These are phyloP conservation scores for Lolium rigidum DNA, from an alignment of 176 grass and related monocot species.

Conservation along the genomic window DNA sequence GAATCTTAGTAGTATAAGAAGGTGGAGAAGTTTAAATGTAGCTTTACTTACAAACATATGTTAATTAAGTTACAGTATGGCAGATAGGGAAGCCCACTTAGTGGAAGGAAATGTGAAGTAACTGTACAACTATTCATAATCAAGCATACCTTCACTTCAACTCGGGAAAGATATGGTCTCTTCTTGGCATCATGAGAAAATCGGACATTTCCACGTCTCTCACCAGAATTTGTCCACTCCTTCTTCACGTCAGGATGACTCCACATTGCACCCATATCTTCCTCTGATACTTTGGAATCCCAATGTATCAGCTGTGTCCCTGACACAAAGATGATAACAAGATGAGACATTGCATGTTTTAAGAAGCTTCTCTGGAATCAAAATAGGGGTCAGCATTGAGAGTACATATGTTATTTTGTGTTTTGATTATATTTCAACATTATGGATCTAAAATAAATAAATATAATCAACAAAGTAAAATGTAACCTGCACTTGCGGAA, in stretches of 20 bases:
- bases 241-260: conserved; percentile 74
- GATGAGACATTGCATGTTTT: conserved; percentile 18
- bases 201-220: conserved; percentile 80
- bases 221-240: conserved; percentile 93
- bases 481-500: conserved; percentile 63
- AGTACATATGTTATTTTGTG: conserved; percentile 25
- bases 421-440: neutral
- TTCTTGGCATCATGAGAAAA: conserved; percentile 88
- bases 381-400: neutral
- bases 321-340: conserved; percentile 45
- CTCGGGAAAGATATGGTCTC: conserved; percentile 94
- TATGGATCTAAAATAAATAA: neutral
- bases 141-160: conserved; percentile 89
- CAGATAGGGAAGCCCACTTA: conserved; percentile 1
- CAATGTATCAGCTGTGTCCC: conserved; percentile 74
- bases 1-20: conserved; percentile 20
- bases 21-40: neutral
- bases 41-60: conserved; percentile 29
- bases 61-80: conserved; percentile 17
- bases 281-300: conserved; percentile 79
- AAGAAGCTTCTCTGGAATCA: conserved; percentile 20
- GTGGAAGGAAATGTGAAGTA: conserved; percentile 22
- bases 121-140: conserved; percentile 18
- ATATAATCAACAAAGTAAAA: conserved; percentile 28
- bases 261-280: conserved; percentile 89